Base-by-base conservation (phyloP, 805 yeast species). In the Lipomyces mesembrius region DNA sequence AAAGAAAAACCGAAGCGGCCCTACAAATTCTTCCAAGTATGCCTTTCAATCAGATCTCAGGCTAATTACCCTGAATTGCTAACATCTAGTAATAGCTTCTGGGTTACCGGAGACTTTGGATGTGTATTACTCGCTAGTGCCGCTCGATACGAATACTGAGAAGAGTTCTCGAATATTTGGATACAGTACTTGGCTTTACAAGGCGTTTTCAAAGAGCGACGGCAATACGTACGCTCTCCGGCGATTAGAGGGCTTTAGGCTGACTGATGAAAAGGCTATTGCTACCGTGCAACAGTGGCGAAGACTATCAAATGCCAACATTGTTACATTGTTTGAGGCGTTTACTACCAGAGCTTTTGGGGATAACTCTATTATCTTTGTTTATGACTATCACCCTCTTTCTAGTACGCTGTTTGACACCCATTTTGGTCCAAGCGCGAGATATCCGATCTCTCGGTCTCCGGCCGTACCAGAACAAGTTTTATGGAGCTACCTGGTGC, bases 271-370 rank as follows among this genome's bases (percentile, higher is more conserved):
- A 68, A 77, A 81, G 60, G 85, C 89, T 34, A 84, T 93, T 71
- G 81, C 82, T 51, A 78, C 83, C 5, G 84, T 90, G 63, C 87
- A 87, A 72, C 82, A 78, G 68, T 94, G 98, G 98, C 84, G 80
- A 65, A 80, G 80, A 14, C 72, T 80, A 56, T 78, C 79, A 7
- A 79, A 80, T 69, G 83, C 91, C 2, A 88, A 88, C 72, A 79
- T 91, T 27, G 90, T 90, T 0, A 82, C 84, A 53, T 79, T 92
- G 5, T 83, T 85, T 55, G 97, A 93, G 75, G 92, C 95, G 6
- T 94, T 95, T 77, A 88, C 97, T 0, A 87, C 94, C 5, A 85
- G 92, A 64, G 89, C 92, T 4, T 95, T 95, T 80, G 94, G 91
- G 56, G 95, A 90, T 72, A 82, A 83, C 59, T 87, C 95, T 0